phyloP scores from a whole-genome alignment of 1,139 yeast genomes.

The Hyphopichia khmerensis region DNA sequence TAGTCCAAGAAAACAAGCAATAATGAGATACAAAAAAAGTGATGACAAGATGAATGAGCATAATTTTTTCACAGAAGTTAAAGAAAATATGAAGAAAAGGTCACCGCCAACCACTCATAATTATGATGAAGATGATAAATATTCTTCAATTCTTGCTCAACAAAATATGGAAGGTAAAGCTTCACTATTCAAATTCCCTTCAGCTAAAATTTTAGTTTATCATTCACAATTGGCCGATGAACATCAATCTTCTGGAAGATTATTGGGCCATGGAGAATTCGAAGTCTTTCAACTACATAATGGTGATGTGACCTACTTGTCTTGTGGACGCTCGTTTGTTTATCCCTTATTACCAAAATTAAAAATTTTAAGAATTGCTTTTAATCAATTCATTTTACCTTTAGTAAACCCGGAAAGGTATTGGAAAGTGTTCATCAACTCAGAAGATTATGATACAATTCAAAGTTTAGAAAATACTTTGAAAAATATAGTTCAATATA shows the following conservation, averaged over 20 bases:
- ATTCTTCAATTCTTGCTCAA: constrained; percentile 4
- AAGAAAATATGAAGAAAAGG: constrained; percentile 21
- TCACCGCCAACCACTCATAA: not conserved
- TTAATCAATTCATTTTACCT: constrained; percentile 59
- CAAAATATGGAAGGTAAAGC: constrained; percentile 35
- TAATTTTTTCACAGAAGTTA: constrained; percentile 24
- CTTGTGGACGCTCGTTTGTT: constrained; percentile 51
- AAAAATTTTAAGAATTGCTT: constrained; percentile 53
- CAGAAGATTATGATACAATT: constrained; percentile 32
- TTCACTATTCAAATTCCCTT: constrained; percentile 35
- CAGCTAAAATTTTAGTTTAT: constrained; percentile 43
- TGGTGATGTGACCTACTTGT: constrained; percentile 62
- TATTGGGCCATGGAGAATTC: constrained; percentile 61
- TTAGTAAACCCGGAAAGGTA: constrained; percentile 70
- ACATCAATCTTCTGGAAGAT: constrained; percentile 35
- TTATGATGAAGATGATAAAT: constrained; percentile 5
- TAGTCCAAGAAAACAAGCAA: constrained; percentile 43
- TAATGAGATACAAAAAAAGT: constrained; percentile 38
- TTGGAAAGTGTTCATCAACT: constrained; percentile 59
- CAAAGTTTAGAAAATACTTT: constrained; percentile 38
- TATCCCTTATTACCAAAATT: constrained; percentile 67
- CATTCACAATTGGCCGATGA: constrained; percentile 30
- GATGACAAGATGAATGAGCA: constrained; percentile 24
- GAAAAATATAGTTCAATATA: constrained; percentile 42
- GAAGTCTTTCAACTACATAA: constrained; percentile 65